phyloP scores from a whole-genome alignment of 2,329 filamentous ascomycete genomes.

The Colletotrichum musicola region DNA sequence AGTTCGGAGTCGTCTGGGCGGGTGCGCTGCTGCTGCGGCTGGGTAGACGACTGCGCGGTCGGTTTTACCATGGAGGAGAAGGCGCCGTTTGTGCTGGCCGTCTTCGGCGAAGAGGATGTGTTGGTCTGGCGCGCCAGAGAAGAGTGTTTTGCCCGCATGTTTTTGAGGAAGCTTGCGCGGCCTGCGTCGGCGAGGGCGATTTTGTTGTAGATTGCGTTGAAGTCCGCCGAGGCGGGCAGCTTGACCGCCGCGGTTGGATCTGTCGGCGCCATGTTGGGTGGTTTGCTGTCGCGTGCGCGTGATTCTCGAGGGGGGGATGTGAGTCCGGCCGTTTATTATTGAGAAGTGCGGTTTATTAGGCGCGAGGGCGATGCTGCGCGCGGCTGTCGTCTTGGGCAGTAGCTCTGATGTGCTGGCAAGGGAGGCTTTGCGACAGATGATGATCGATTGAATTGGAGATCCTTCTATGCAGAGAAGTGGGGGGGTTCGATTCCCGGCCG shows the following conservation, averaged over 20 bases:
- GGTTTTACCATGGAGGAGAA: constrained; percentile 40
- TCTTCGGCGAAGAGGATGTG: neutral
- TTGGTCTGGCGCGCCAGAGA: constrained; percentile 28
- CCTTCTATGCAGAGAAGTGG: no score
- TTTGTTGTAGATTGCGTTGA: constrained; percentile 55
- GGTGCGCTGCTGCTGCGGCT: constrained; percentile 1
- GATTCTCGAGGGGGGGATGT: neutral
- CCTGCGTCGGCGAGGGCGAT: constrained; percentile 55
- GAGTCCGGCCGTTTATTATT: neutral
- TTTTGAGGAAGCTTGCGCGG: constrained; percentile 50
- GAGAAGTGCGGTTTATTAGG: neutral
- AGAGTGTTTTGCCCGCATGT: constrained; percentile 40
- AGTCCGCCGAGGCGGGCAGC: constrained; percentile 52
- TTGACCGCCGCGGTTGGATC: constrained; percentile 38
- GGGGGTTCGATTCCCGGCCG: no score
- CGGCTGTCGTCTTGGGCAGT: neutral
- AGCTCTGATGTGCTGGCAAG: no score
- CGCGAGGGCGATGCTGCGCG: neutral
- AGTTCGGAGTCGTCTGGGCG: constrained; percentile 36
- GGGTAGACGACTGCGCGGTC: neutral
- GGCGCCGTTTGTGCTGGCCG: neutral
- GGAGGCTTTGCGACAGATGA: neutral
- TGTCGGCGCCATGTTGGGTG: constrained; percentile 29
- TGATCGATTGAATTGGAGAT: neutral
- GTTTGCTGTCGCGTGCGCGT: neutral